Conservation (phyloP, 179 eudicot genomes). For the Gypsophila paniculata region DNA sequence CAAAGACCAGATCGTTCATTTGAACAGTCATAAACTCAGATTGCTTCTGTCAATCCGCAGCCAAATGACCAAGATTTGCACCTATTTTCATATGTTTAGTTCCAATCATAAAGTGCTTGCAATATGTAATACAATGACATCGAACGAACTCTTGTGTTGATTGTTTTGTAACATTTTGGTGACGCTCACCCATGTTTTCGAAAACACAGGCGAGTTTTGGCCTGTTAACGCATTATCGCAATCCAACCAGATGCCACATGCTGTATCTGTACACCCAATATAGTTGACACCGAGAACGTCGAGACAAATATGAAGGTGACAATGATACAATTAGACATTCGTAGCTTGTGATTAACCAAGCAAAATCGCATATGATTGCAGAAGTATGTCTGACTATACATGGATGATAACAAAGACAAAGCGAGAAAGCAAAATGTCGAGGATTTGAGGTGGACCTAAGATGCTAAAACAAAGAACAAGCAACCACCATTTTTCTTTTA, state of each 20-base stretch:
- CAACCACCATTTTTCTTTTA: neutral
- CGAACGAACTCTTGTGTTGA: neutral
- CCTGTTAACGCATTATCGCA: no score
- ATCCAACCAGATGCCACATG: no score
- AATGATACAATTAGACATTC: neutral
- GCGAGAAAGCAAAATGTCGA: neutral
- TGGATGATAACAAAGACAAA: neutral
- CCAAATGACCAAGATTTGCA: neutral
- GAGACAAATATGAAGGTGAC: neutral
- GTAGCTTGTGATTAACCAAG: neutral
- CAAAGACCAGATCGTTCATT: neutral
- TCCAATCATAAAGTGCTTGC: neutral
- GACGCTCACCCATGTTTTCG: neutral
- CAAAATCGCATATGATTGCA: neutral
- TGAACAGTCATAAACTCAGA: neutral
- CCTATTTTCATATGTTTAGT: slow-evolving; percentile 2
- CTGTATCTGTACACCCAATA: no score
- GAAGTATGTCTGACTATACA: neutral
- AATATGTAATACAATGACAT: neutral
- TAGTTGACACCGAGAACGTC: neutral
- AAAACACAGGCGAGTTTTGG: no score
- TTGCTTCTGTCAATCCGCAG: neutral
- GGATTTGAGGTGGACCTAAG: neutral
- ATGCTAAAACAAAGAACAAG: neutral
- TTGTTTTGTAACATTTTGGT: neutral